phyloP scores from a whole-genome alignment of 2,329 filamentous ascomycete genomes.

The Colletotrichum lindemuthianum region DNA sequence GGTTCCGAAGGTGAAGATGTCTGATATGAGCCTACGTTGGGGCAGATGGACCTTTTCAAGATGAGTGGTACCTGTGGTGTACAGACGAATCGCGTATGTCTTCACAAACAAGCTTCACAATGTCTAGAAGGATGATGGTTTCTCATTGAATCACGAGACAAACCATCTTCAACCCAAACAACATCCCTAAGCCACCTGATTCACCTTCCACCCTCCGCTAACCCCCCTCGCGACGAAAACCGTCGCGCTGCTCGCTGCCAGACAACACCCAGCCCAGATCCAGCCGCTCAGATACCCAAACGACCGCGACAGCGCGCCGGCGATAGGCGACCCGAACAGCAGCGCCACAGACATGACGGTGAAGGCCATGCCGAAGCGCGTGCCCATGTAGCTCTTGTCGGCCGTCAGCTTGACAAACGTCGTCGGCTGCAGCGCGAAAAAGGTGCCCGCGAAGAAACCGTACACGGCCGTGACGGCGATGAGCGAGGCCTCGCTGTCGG shows the following conservation, averaged over 20 bases:
- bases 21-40: too few species aligned
- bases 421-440: constrained; percentile 51
- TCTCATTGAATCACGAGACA: fast-evolving
- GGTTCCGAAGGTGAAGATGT: too few species aligned
- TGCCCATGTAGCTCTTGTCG: constrained; percentile 47
- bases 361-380: constrained; percentile 51
- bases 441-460: constrained; percentile 43
- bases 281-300: constrained; percentile 31
- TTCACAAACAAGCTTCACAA: fast-evolving
- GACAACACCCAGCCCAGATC: constrained; percentile 32
- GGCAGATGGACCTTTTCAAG: too few species aligned
- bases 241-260: constrained; percentile 18
- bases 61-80: too few species aligned
- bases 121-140: background rate
- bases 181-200: background rate
- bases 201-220: constrained; percentile 25
- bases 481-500: constrained; percentile 27
- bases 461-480: constrained; percentile 34
- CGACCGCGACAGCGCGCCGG: constrained; percentile 41
- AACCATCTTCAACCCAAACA: background rate
- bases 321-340: constrained; percentile 44
- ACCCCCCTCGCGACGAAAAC: constrained; percentile 20
- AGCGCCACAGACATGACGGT: constrained; percentile 43
- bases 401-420: constrained; percentile 46
- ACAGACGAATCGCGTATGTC: too few species aligned